These are phyloP conservation scores for Aureobasidium sp. DNA, from an alignment of 2,329 filamentous ascomycete species.

Conservation along the genomic window DNA sequence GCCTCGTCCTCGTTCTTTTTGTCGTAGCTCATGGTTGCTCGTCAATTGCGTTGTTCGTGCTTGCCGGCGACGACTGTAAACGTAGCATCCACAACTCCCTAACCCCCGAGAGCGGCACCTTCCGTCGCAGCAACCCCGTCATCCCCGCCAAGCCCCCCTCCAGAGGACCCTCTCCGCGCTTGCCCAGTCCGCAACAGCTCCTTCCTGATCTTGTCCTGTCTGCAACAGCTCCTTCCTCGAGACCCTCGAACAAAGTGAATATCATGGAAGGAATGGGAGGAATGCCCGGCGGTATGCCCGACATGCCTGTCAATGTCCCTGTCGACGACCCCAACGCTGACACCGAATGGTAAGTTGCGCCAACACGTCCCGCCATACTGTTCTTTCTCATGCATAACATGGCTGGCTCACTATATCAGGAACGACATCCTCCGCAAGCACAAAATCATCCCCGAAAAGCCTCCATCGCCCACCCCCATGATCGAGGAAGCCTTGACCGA, in stretches of 20 bases:
- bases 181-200: neutral
- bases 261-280: constrained; percentile 13
- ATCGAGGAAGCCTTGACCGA: constrained; percentile 91
- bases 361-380: neutral
- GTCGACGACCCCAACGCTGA: constrained; percentile 94
- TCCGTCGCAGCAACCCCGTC: neutral
- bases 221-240: too few relatives aligned
- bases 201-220: too few relatives aligned
- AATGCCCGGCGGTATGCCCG: constrained; percentile 21
- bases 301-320: constrained; percentile 65
- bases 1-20: constrained; percentile 99
- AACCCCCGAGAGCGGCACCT: constrained; percentile 2
- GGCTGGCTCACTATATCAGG: constrained; percentile 45
- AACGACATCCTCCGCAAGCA: constrained; percentile 98
- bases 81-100: constrained; percentile 11
- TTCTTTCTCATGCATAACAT: neutral
- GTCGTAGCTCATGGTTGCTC: constrained; percentile 73
- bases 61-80: neutral
- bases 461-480: constrained; percentile 87
- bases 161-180: neutral
- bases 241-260: neutral
- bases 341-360: constrained; percentile 72
- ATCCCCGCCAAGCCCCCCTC: constrained; percentile 5
- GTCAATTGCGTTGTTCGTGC: neutral
- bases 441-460: constrained; percentile 95